phyloP scores from a whole-genome alignment of 2,329 filamentous ascomycete species.

The Balansia obtecta region DNA sequence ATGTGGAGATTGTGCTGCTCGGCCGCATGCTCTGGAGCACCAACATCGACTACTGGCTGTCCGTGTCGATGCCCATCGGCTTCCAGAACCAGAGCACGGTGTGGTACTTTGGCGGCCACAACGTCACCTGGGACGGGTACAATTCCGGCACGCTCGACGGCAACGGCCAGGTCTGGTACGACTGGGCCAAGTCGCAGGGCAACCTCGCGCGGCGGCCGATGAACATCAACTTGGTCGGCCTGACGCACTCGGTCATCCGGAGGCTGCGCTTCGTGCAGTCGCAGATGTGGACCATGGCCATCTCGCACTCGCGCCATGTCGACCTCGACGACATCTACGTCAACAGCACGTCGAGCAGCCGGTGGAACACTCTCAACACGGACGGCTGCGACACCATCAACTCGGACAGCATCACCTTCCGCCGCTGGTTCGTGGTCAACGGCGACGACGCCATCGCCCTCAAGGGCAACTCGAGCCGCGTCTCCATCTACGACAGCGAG shows the following conservation, averaged over 20 bases:
- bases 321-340: conserved; percentile 38
- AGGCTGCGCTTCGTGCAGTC: conserved; percentile 39
- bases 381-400: conserved; percentile 39
- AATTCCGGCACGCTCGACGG: conserved; percentile 42
- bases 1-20: conserved; percentile 32
- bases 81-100: conserved; percentile 44
- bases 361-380: conserved; percentile 24
- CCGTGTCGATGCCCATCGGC: conserved; percentile 34
- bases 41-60: conserved; percentile 39
- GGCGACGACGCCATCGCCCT: conserved; percentile 41
- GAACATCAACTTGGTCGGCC: conserved; percentile 31
- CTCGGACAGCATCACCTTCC: conserved; percentile 37
- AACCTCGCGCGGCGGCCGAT: conserved; percentile 39
- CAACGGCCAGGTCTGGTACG: conserved; percentile 49
- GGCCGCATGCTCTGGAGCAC: conserved; percentile 27
- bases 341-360: conserved; percentile 31
- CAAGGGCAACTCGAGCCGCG: conserved; percentile 44
- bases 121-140: conserved; percentile 35
- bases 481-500: conserved; percentile 33
- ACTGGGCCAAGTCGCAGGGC: conserved; percentile 29
- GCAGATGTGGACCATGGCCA: conserved; percentile 49
- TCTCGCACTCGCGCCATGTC: conserved; percentile 33
- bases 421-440: conserved; percentile 36
- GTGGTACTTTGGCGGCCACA: conserved; percentile 41
- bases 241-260: conserved; percentile 34